Base-by-base conservation (phyloP, 2,329 filamentous ascomycete genomes). In the Monascus ruber region DNA sequence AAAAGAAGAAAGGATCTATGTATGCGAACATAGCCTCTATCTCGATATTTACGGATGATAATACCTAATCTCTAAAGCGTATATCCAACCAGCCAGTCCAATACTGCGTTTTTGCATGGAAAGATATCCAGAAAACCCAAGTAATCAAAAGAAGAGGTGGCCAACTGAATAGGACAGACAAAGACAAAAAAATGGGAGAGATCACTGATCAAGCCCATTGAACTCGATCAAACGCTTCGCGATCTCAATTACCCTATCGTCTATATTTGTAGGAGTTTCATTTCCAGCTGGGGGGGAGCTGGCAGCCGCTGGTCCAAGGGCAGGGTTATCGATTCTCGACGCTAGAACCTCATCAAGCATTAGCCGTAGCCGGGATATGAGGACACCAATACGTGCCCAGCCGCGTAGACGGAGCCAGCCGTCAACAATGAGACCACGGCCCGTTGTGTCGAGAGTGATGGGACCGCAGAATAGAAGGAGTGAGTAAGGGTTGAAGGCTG, bases 321-420 rank as follows among this genome's bases (percentile, higher is more conserved):
- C 72, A 0, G 85, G 85, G 46, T 84, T 79, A 57, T 88, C 85
- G 36, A 95, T 78, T 62, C 87, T 87, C 47, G 74, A 71, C 41
- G 83, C 83, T 53, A 98, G 75, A 44, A 93, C 71, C 47, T 81
- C 77, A 65, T 98, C 91, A 39, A 98, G 72, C 79, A 96, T 84
- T 41, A 79, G 79, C 46, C 91, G 74, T 48, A 98, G 63, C 45
- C 89, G 72, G 34, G 82, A 84, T 2, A 94, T 82, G 49, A 98
- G 62, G 8, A 96, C 89, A 26, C 89, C 91, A 46, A 98, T 91
- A 35, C 91, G 76, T 1, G 91, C 89, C 91, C 91, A 98, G 1
- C 91, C 91, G 24, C 86, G 74, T 27, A 98, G 66, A 29, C 76
- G 62, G 28, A 96, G 69, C 91, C 89, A 96, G 37, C 85, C 87